Base-by-base conservation (phyloP, 805 yeast genomes). In the Cephaloascus albidus region DNA sequence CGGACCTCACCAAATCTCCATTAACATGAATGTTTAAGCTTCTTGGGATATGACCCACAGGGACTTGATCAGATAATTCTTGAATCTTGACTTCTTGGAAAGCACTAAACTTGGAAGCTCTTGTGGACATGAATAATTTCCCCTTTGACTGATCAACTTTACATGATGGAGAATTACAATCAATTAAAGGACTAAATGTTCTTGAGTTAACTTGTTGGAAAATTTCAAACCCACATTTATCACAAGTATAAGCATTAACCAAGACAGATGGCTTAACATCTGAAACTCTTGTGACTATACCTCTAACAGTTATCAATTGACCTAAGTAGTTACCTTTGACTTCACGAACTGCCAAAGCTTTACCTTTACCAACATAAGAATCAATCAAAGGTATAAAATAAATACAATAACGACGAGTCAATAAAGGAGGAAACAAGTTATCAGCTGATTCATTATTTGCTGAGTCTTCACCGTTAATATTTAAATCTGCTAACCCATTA, bases 11-110 rank as follows among this genome's bases (percentile, higher is more conserved):
- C 40, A 93, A 64, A 42, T 86, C 83, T 35, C 99, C 99, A 51
- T 84, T 85, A n/a, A 90, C 79, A 56, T 90, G 96, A 40, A 90
- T 73, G 14, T 82, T 76, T 45, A 93, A 68, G 23, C 87, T 65
- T 52, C 99, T 76, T 37, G 99, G 99, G 46, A 93, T 93, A 59
- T 90, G 96, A 39, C 98, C 98, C 20, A 89, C 90, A 1, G 99
- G 99, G 15, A 93, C 98, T 63, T 93, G 98, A 47, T 82, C 81
- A 3, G 97, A 85, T 56, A 90, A 67, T 61, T 93, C 99, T 66
- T 93, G 99, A 45, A 93, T 72, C 53, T 86, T 82, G 40, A 89
- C 93, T 53, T 93, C 98, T 65, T 93, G 99, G 71, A 89, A 93
- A 4, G 96, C 85, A 40, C 83, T 72, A 54, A 94, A 93, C 62